Evolutionary conservation across 495 filamentous ascomycete species (phyloP).

Genomic region (Aspergillus sclerotiicarbonarius): DNA sequence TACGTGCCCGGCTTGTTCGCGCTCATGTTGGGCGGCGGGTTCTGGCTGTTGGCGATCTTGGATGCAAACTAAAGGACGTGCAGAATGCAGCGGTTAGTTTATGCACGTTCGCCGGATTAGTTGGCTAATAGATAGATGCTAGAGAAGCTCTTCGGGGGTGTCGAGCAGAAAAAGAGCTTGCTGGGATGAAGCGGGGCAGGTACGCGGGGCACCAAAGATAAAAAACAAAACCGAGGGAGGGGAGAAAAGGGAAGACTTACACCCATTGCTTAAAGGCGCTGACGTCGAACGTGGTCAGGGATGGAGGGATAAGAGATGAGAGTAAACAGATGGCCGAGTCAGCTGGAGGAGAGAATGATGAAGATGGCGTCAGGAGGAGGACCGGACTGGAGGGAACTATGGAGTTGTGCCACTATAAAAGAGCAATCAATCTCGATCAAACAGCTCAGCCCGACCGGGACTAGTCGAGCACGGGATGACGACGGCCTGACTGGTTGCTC

Average conservation of each 20-base stretch:
- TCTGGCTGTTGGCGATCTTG: conserved; percentile 43
- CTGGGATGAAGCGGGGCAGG: conserved; percentile 16
- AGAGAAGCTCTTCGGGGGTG: not conserved
- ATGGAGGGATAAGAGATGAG: conserved; percentile 5
- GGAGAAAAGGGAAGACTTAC: conserved; percentile 24
- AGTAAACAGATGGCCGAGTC: not conserved
- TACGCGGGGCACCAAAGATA: conserved; percentile 6
- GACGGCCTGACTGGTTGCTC: not conserved
- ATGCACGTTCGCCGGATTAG: conserved; percentile 1
- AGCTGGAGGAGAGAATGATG: conserved; percentile 9
- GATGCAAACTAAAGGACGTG: conserved; percentile 38
- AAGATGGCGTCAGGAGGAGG: not conserved
- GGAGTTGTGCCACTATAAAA: not conserved
- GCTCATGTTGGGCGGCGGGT: conserved; percentile 20
- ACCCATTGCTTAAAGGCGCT: conserved; percentile 26
- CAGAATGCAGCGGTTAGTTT: conserved; percentile 18
- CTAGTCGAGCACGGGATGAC: not conserved
- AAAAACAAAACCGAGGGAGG: not conserved
- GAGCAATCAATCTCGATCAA: not conserved
- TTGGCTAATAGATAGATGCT: no score
- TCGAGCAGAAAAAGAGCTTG: not conserved
- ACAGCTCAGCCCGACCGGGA: not conserved
- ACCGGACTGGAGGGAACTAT: not conserved
- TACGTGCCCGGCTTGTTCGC: conserved; percentile 29
- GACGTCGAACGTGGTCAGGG: not conserved